Evolutionary conservation across 768 basidiomycete genomes (phyloP).

Genomic region (Cyclocybe aegerita): DNA sequence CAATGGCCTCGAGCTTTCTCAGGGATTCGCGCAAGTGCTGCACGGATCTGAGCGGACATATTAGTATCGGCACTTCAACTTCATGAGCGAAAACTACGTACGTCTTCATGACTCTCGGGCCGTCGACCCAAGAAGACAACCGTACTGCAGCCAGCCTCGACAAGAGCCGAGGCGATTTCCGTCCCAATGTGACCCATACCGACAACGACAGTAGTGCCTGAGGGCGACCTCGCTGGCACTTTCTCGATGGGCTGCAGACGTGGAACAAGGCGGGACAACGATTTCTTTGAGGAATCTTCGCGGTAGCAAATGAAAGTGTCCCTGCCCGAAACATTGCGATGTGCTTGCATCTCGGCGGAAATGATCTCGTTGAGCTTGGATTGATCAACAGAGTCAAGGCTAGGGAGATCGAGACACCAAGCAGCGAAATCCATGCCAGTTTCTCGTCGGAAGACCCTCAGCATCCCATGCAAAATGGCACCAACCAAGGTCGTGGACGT

Average conservation of each 20-base stretch:
- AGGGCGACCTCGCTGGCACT: constrained; percentile 10
- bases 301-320: constrained; percentile 24
- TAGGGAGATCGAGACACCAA: constrained; percentile 25
- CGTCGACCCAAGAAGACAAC: constrained; percentile 28
- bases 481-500: constrained; percentile 18
- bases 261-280: constrained; percentile 24
- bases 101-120: constrained; percentile 15
- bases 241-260: constrained; percentile 16
- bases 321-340: constrained; percentile 10
- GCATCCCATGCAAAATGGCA: constrained; percentile 26
- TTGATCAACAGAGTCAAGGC: constrained; percentile 6
- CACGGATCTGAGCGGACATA: constrained; percentile 14
- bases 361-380: constrained; percentile 11
- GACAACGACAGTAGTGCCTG: constrained; percentile 28
- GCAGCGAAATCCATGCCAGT: constrained; percentile 21
- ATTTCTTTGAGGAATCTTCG: constrained; percentile 13
- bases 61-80: neutral
- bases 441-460: constrained; percentile 30
- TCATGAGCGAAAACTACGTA: constrained; percentile 9
- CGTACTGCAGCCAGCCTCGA: constrained; percentile 18
- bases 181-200: constrained; percentile 31
- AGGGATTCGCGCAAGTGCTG: constrained; percentile 16
- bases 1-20: constrained; percentile 9
- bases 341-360: constrained; percentile 16
- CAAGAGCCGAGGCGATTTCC: constrained; percentile 22